Percentiles rank a stretch among this genome's conserved stretches.
phyloP scores from a whole-genome alignment of 2,329 filamentous ascomycete species.

The Tetracladium maxilliforme region DNA sequence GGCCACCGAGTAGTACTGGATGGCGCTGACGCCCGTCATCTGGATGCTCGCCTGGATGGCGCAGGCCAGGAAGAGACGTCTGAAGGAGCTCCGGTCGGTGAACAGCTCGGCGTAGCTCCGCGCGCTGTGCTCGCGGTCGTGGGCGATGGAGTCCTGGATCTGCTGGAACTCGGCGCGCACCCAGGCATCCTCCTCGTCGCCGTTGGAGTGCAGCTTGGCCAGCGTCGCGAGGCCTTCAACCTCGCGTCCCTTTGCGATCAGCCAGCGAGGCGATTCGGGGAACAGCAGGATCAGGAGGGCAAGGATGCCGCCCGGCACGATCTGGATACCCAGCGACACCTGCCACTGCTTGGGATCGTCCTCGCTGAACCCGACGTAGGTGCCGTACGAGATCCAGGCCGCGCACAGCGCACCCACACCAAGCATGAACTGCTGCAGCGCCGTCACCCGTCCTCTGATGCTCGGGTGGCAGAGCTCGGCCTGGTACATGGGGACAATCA shows the following conservation, averaged over 20 bases:
- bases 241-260: slow-evolving; percentile 54
- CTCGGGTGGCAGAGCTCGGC: slow-evolving; percentile 66
- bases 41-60: slow-evolving; percentile 58
- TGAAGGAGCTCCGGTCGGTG: slow-evolving; percentile 48
- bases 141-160: slow-evolving; percentile 50
- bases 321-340: slow-evolving; percentile 53
- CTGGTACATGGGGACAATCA: slow-evolving; percentile 50
- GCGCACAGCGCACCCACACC: slow-evolving; percentile 61
- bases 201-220: slow-evolving; percentile 54
- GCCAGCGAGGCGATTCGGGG: slow-evolving; percentile 60
- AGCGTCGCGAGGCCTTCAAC: slow-evolving; percentile 53
- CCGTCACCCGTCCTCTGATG: slow-evolving; percentile 60
- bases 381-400: slow-evolving; percentile 58
- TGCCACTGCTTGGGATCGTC: slow-evolving; percentile 27
- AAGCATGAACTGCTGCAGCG: slow-evolving; percentile 71
- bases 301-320: slow-evolving; percentile 49
- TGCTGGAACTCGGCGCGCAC: slow-evolving; percentile 59
- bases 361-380: slow-evolving; percentile 10
- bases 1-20: slow-evolving; percentile 58
- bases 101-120: slow-evolving; percentile 60
- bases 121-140: slow-evolving; percentile 53
- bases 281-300: slow-evolving; percentile 56
- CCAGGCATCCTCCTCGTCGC: slow-evolving; percentile 50
- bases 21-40: slow-evolving; percentile 63
- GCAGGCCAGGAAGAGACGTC: slow-evolving; percentile 54